Conservation (phyloP, 2,329 filamentous ascomycete genomes). For the Dryadomyces quercus-mongolicae region DNA sequence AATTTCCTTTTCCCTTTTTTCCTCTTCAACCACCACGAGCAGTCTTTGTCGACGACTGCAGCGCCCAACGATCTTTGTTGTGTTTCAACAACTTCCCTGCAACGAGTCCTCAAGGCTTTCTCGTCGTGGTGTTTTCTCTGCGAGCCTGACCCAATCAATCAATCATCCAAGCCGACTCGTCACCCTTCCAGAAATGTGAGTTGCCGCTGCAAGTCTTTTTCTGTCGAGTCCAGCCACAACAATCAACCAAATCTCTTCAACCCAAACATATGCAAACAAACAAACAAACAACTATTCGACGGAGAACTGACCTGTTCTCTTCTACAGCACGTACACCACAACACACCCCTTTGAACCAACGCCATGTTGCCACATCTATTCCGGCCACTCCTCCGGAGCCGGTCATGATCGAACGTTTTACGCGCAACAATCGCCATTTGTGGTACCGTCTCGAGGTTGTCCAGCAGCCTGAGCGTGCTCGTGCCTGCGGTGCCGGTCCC, state of each 20-base stretch:
- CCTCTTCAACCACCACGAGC: neutral
- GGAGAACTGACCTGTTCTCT: too few relatives aligned
- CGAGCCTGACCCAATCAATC: too few relatives aligned
- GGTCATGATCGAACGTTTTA: slow-evolving; percentile 37
- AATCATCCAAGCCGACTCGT: too few relatives aligned
- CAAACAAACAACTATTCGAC: too few relatives aligned
- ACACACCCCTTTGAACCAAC: too few relatives aligned
- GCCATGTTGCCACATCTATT: slow-evolving; percentile 9
- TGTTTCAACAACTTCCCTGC: neutral
- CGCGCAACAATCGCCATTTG: slow-evolving; percentile 63
- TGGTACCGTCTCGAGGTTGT: slow-evolving; percentile 77
- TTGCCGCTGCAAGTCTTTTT: too few relatives aligned
- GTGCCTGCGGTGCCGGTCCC: slow-evolving; percentile 88
- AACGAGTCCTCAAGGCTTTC: neutral
- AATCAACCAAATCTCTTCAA: neutral
- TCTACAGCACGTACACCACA: too few relatives aligned
- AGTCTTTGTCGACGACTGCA: neutral
- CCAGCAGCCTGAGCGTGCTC: slow-evolving; percentile 86
- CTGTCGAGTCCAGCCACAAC: neutral
- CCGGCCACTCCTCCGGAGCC: slow-evolving; percentile 13
- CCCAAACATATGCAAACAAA: too few relatives aligned
- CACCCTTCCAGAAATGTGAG: too few relatives aligned
- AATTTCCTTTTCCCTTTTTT: neutral
- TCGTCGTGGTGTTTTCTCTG: neutral
- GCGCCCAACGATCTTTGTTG: neutral